Conservation (phyloP, 164 flowering plant species). For the Litsea cubeba region DNA sequence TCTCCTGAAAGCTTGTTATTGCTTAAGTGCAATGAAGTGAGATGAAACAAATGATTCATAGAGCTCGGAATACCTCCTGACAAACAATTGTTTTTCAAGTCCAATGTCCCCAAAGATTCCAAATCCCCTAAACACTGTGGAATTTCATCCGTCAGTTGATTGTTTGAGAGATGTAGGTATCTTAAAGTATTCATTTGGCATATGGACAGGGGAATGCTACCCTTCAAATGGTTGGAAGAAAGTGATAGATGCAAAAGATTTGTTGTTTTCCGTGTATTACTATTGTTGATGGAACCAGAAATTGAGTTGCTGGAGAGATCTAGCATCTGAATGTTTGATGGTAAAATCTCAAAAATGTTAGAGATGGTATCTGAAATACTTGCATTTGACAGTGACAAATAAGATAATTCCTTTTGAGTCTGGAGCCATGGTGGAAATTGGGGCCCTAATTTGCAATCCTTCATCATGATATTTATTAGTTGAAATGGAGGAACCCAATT, state of each 20-base stretch:
- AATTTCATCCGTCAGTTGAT: not conserved
- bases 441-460: not conserved
- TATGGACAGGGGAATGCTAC: not conserved
- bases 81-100: not conserved
- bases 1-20: not conserved
- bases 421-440: slow-evolving; percentile 1
- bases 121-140: not conserved
- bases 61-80: not conserved
- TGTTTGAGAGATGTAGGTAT: not conserved
- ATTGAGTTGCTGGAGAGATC: no score
- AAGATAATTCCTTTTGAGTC: not conserved
- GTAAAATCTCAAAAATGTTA: not conserved
- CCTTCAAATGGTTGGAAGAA: not conserved
- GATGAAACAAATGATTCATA: not conserved
- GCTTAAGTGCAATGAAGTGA: not conserved
- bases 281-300: no score
- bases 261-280: no score
- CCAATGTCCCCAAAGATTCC: rapidly evolving
- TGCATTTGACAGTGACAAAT: not conserved
- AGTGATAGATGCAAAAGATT: no score
- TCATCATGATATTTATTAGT: not conserved
- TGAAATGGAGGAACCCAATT: slow-evolving; percentile 8
- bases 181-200: not conserved
- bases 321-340: no score
- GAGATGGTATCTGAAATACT: not conserved